phyloP scores from a whole-genome alignment of 345 rosid species.

The Laguncularia racemosa region DNA sequence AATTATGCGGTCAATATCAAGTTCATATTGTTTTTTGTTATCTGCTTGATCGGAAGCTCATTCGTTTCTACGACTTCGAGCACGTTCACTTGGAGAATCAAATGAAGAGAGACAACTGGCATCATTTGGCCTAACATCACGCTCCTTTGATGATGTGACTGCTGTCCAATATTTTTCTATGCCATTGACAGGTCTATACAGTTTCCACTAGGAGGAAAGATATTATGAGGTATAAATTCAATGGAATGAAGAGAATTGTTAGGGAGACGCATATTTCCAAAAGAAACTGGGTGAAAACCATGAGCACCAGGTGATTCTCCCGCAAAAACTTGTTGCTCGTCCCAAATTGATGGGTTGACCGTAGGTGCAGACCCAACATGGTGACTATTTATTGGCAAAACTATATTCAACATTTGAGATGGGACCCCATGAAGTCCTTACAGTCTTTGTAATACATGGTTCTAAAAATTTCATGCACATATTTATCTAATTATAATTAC shows the following conservation, averaged over 20 bases:
- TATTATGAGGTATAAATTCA: conserved; percentile 30
- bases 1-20: conserved; percentile 47
- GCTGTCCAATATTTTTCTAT: conserved; percentile 31
- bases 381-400: conserved; percentile 26
- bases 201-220: conserved; percentile 34
- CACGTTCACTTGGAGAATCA: conserved; percentile 38
- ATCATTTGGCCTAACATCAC: conserved; percentile 31
- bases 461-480: no score
- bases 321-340: conserved; percentile 33
- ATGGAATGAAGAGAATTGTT: conserved; percentile 26
- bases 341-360: conserved; percentile 41
- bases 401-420: conserved; percentile 26
- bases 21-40: conserved; percentile 55
- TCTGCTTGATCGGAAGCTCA: conserved; percentile 34
- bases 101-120: conserved; percentile 26
- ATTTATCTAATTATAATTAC: no score
- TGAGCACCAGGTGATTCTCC: conserved; percentile 44
- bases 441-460: conserved; percentile 17
- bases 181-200: conserved; percentile 26
- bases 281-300: conserved; percentile 43
- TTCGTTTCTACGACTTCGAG: conserved; percentile 54
- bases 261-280: conserved; percentile 41
- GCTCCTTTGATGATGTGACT: conserved; percentile 35
- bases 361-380: conserved; percentile 58
- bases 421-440: conserved; percentile 41